phyloP scores from a whole-genome alignment of 1,284 basidiomycete genomes.

The Clitocybe nebularis region DNA sequence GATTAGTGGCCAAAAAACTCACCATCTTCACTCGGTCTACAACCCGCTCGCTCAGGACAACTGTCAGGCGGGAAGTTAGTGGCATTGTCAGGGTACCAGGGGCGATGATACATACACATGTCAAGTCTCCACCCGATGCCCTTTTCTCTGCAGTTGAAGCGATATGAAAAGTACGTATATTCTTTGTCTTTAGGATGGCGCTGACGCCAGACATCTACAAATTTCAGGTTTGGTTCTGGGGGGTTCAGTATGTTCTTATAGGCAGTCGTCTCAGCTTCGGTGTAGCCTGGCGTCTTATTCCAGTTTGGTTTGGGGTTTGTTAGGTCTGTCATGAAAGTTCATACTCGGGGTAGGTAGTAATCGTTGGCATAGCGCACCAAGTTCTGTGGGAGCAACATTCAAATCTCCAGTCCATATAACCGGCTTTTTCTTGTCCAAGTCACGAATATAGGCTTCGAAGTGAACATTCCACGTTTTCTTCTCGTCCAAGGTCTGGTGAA shows the following conservation, averaged over 20 bases:
- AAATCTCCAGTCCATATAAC: conserved; percentile 90
- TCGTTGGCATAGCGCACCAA: conserved; percentile 36
- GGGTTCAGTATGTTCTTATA: conserved; percentile 61
- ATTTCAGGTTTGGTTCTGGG: conserved; percentile 38
- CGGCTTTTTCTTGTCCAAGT: conserved; percentile 73
- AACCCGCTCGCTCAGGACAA: conserved; percentile 69
- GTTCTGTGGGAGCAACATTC: conserved; percentile 79
- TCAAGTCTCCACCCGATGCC: conserved; percentile 88
- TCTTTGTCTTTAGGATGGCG: conserved; percentile 66
- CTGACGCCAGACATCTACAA: conserved; percentile 81
- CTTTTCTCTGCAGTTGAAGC: conserved; percentile 77
- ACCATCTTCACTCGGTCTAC: conserved; percentile 58
- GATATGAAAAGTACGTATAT: conserved; percentile 85
- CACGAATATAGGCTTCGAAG: conserved; percentile 69
- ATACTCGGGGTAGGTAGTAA: background rate
- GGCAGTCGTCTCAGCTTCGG: conserved; percentile 71
- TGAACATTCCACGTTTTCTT: conserved; percentile 78
- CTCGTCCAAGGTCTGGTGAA: conserved; percentile 57
- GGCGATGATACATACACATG: conserved; percentile 56
- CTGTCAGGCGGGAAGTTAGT: conserved; percentile 31
- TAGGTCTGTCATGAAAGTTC: conserved; percentile 43
- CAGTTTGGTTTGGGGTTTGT: conserved; percentile 65
- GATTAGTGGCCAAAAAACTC: conserved; percentile 11
- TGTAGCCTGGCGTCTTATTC: conserved; percentile 81
- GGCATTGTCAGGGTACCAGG: conserved; percentile 1